Percentiles rank a stretch among this genome's conserved stretches.
These are phyloP conservation scores for Capsicum chinense DNA, from an alignment of 257 asterid species.

Conservation along the genomic window DNA sequence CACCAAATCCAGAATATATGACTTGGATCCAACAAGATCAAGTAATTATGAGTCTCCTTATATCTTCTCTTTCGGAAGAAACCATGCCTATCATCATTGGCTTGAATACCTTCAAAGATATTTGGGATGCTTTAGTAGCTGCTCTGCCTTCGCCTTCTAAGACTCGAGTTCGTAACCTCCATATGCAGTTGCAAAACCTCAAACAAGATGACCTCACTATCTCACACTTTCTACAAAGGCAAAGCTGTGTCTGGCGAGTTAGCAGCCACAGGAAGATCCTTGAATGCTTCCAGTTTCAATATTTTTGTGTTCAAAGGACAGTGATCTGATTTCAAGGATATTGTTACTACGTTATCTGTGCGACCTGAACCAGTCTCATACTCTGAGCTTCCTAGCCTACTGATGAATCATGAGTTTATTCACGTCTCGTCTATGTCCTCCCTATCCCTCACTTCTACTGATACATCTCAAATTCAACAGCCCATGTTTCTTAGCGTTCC, in stretches of 20 bases:
- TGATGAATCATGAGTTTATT: too few species aligned
- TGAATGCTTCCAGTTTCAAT: background rate
- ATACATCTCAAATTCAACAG: too few species aligned
- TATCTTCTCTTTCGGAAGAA: too few species aligned
- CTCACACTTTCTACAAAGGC: background rate
- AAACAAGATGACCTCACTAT: background rate
- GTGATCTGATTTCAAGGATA: too few species aligned
- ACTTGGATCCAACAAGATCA: background rate
- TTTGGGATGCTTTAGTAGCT: background rate
- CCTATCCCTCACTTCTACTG: too few species aligned
- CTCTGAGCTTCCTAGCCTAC: too few species aligned
- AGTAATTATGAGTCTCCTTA: background rate
- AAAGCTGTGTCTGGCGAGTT: background rate
- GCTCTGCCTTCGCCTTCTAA: background rate
- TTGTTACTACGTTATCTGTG: too few species aligned
- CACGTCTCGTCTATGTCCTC: too few species aligned
- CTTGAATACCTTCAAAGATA: background rate
- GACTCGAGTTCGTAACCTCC: background rate
- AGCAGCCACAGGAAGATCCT: background rate
- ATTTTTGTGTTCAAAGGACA: background rate
- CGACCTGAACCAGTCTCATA: too few species aligned
- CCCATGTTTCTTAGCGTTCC: background rate
- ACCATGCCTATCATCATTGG: background rate
- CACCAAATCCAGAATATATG: too few species aligned
- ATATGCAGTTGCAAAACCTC: background rate